Percentiles rank a stretch among this genome's conserved stretches.
Conservation (phyloP, 139 green algal genomes). For the Chlamydomonas sp. region DNA sequence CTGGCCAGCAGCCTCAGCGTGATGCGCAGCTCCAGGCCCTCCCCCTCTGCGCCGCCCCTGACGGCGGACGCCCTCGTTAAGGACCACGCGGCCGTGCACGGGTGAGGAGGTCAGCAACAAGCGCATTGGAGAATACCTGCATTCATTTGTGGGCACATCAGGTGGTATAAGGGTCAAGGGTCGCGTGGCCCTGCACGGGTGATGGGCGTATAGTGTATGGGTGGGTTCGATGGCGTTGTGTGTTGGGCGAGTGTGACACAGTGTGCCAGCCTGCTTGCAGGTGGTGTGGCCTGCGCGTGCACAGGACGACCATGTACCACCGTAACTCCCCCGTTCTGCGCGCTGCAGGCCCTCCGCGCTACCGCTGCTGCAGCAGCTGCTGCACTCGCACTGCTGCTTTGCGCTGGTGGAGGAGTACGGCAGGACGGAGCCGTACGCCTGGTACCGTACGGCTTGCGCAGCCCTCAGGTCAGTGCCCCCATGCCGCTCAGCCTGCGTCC, state of each 20-base stretch:
- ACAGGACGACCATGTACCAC: too few relatives aligned
- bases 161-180: too few relatives aligned
- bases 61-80: not conserved
- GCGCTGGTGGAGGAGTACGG: slow-evolving; percentile 20
- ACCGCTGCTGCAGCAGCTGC: slow-evolving; percentile 11
- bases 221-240: not conserved
- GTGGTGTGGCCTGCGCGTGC: not conserved
- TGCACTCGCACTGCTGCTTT: slow-evolving; percentile 33
- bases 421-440: slow-evolving; percentile 10
- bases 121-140: not conserved
- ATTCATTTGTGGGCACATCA: too few relatives aligned
- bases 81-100: not conserved
- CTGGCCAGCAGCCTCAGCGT: not conserved
- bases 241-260: not conserved
- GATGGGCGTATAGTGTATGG: not conserved
- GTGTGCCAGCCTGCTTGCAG: not conserved
- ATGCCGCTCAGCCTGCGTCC: too few relatives aligned
- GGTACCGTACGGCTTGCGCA: slow-evolving; percentile 15
- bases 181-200: too few relatives aligned
- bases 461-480: not conserved
- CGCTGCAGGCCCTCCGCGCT: not conserved
- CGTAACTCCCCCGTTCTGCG: too few relatives aligned
- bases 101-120: not conserved
- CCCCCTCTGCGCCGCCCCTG: not conserved
- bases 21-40: not conserved